Conservation (phyloP, 2,329 filamentous ascomycete species). For the Calonectria naviculata region DNA sequence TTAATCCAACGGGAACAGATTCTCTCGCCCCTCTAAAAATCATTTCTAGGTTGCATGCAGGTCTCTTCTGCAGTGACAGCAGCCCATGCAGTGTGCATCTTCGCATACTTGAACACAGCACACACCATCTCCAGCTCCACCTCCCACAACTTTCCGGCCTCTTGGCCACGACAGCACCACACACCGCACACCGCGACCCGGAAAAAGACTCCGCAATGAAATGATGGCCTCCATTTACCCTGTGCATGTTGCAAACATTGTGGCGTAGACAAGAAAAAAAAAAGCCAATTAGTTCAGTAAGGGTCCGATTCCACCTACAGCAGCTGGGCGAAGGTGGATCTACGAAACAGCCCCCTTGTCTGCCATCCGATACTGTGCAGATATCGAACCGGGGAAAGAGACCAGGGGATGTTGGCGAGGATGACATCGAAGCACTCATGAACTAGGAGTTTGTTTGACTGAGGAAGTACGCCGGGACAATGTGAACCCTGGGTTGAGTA, state of each 20-base stretch:
- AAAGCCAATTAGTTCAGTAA: not conserved
- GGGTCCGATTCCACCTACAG: not conserved
- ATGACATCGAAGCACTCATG: not conserved
- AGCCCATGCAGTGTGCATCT: not conserved
- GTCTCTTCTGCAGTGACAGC: not conserved
- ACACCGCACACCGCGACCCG: not conserved
- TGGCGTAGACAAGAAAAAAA: not conserved
- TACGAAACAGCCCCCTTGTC: not conserved
- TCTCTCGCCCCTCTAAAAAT: not conserved
- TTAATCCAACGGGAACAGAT: not conserved
- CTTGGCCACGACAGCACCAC: not conserved
- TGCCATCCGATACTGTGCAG: constrained; percentile 5
- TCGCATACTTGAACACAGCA: not conserved
- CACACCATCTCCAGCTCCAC: not conserved
- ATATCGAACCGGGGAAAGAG: not conserved
- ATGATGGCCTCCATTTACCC: not conserved
- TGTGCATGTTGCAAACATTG: not conserved
- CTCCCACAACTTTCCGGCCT: not conserved
- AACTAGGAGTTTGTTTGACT: too few species aligned
- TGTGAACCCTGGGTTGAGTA: not conserved
- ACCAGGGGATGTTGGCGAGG: not conserved
- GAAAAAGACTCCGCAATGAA: not conserved
- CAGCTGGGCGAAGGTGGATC: not conserved
- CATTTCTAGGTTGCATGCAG: constrained; percentile 6
- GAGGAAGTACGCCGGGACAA: not conserved